Evolutionary conservation across 352 stramenopile species (phyloP), one percentile per base, ranked within the genome.

Genomic region (Globisporangium perplexum): DNA sequence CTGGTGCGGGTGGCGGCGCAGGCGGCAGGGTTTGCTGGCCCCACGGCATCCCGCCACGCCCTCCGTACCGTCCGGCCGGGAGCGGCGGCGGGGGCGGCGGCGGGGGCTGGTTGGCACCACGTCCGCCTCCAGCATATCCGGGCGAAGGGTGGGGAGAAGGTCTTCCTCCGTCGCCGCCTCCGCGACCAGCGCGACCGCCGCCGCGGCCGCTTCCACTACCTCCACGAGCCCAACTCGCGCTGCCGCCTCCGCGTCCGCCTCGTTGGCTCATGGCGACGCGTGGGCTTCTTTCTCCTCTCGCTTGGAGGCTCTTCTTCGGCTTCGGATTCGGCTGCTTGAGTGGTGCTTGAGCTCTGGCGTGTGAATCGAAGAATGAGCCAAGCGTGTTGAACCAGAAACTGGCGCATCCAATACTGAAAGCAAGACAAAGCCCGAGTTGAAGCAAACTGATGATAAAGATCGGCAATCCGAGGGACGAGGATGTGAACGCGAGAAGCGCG

Each of bases 191-290:
- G n/a, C 51, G n/a, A 12, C 35, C 54, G 17, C 54, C 41, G 28
- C 10, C 57, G 28, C 59, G 41, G 39, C 60, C 43, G 24, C 50
- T 44, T 44, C 54, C 63, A 68, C 46, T 50, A 53, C 49, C 60
- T 51, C 62, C 55, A 30, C 26, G 38, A 47, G 20, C 28, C 31
- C 33, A 14, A 39, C 30, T 26, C 11, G 6, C 38, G 24, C 18
- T 30, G 22, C 14, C 23, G 22, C 47, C 48, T 4, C 56, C 42
- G 46, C 61, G 38, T 26, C 42, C 46, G 7, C 50, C 42, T n/a
- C 51, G 39, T 47, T 50, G 45, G 35, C 47, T 46, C 41, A 46
- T 46, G 18, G 10, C 41, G 41, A 15, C 39, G 20, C 39, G 26
- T 22, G 1, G 10, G 31, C 26, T 12, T 45, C n/a, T 23, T 45